Evolutionary conservation across 2,329 filamentous ascomycete genomes (phyloP).

Genomic region (Lithohypha guttulata): DNA sequence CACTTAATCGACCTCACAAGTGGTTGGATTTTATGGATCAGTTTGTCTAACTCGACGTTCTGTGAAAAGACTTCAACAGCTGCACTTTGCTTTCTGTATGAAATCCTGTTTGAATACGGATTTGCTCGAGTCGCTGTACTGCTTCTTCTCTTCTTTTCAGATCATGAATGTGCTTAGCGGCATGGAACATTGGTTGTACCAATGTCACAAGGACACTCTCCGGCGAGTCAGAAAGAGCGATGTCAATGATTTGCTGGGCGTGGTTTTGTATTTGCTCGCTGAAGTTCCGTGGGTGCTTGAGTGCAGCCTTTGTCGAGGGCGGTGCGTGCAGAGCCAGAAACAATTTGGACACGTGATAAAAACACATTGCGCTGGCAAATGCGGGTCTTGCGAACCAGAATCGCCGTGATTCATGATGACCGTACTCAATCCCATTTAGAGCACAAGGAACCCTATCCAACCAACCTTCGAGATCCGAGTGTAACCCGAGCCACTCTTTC

Average conservation of each 20-base stretch:
- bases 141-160: background rate
- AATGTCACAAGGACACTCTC: slow-evolving; percentile 6
- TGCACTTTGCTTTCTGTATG: background rate
- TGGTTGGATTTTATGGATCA: too few species aligned
- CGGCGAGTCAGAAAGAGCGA: slow-evolving; percentile 7
- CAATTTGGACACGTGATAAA: background rate
- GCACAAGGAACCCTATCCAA: background rate
- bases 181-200: slow-evolving; percentile 8
- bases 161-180: background rate
- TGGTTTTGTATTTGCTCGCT: slow-evolving; percentile 3
- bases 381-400: slow-evolving; percentile 1
- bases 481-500: background rate
- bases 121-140: background rate
- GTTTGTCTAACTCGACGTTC: too few species aligned
- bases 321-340: background rate
- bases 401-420: background rate
- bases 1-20: too few species aligned
- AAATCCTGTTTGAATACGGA: background rate
- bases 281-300: too few species aligned
- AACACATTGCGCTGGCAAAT: background rate
- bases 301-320: background rate
- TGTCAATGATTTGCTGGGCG: slow-evolving; percentile 3
- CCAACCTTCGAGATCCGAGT: background rate
- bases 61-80: background rate
- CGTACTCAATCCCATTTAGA: background rate